phyloP scores from a whole-genome alignment of 495 filamentous ascomycete genomes.

The Podospora sp. region DNA sequence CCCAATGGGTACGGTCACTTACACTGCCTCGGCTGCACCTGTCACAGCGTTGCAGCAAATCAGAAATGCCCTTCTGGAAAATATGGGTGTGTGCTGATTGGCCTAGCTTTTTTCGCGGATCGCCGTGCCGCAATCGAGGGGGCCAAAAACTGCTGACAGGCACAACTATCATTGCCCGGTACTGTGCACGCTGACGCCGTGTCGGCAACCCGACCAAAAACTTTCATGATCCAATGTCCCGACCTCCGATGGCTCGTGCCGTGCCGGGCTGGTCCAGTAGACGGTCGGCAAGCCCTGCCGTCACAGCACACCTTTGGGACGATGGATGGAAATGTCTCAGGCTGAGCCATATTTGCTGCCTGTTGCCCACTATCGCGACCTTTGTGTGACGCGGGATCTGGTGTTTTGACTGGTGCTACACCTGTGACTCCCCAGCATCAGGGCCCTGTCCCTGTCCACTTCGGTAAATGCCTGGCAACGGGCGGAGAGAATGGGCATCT shows the following conservation, averaged over 20 bases:
- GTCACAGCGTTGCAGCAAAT: neutral
- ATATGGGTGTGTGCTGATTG: neutral
- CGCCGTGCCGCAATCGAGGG: neutral
- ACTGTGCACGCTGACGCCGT: neutral
- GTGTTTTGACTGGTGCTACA: neutral
- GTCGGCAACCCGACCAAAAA: neutral
- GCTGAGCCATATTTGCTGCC: neutral
- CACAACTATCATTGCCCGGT: neutral
- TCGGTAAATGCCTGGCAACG: too few species aligned
- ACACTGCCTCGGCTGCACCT: neutral
- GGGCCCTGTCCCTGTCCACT: conserved; percentile 5
- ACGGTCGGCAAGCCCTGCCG: neutral
- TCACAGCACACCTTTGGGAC: neutral
- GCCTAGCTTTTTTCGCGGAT: neutral
- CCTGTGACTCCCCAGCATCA: neutral
- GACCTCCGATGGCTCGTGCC: neutral
- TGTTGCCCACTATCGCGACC: neutral
- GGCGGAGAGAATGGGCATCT: neutral
- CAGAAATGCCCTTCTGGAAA: neutral
- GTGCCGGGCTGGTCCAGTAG: conserved; percentile 2
- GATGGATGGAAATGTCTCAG: neutral
- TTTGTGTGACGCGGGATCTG: neutral
- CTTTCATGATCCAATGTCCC: neutral
- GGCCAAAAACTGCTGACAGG: neutral
- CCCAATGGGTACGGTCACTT: neutral